Evolutionary conservation across 768 basidiomycete genomes (phyloP), one percentile per base, ranked within the genome.

Genomic region (Podaxis sp.): DNA sequence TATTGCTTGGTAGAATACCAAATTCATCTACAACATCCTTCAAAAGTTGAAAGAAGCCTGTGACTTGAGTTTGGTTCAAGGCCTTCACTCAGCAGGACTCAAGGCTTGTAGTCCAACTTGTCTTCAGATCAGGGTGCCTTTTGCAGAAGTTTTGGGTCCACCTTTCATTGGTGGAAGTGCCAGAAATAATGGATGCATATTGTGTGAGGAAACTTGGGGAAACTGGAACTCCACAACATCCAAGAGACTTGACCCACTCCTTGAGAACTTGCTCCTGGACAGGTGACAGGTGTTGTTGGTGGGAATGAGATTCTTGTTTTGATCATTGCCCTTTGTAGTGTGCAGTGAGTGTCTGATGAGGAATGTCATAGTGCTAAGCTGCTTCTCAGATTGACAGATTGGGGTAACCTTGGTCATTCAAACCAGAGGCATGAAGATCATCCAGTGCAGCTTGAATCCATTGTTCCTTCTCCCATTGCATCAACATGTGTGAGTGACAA

Each of bases 1-100:
- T 66, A 24, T 65, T 65, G 20, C 37, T 24, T 5, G 30, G 30
- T 7, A n/a, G 33, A n/a, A 65, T 65, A 12, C 28, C 33, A 30
- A 38, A 62, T 36, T 62, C 40, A 10, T 12, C 12, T 12, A 41
- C 17, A 41, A 17, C 17, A 17, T 10, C 40, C 12, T 3, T 41
- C 10, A 41, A 17, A 3, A 41, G 40, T 17, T 41, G 3, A 41
- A 41, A 41, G 17, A 41, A 41, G 40, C 17, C 10, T 13, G 12
- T 17, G 17, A 41, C 40, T 2, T 12, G 12, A 12, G 40, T 41
- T 3, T 10, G 12, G 17, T 41, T 41, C 3, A 41, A 10, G 17
- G 40, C 11, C 3, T 13, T 3, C 11, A 17, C 40, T 13, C 10
- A 10, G 12, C 40, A 41, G 3, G 11, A 10, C 17, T 41, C 40